Evolutionary conservation across 2,329 filamentous ascomycete genomes (phyloP).

Genomic region (Fusarium algeriense): DNA sequence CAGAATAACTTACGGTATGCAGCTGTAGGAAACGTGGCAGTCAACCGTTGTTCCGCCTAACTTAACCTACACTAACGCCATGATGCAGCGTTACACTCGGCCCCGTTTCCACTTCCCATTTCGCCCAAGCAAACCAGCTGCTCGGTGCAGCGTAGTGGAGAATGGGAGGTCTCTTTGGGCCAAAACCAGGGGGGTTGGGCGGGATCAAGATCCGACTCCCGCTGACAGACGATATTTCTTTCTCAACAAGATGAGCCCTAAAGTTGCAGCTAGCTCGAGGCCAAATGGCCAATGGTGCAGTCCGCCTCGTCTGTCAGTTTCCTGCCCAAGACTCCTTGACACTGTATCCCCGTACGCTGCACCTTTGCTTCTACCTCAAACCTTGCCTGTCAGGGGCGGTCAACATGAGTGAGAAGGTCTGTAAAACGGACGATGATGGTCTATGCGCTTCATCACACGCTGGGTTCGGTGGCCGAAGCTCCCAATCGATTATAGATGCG

Average conservation of each 20-base stretch:
- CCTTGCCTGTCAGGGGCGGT: constrained; percentile 32
- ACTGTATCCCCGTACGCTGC: constrained; percentile 29
- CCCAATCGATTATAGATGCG: not conserved
- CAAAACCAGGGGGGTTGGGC: constrained; percentile 22
- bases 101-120: constrained; percentile 35
- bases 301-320: constrained; percentile 35
- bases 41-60: constrained; percentile 21
- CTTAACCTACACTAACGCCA: constrained; percentile 9
- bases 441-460: constrained; percentile 6
- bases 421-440: not conserved
- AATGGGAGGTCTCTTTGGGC: constrained; percentile 5
- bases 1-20: constrained; percentile 9
- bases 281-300: constrained; percentile 32
- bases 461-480: constrained; percentile 14
- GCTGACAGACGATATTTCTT: constrained; percentile 23
- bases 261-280: not conserved
- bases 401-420: constrained; percentile 19
- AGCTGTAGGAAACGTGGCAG: constrained; percentile 29
- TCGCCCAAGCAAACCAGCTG: constrained; percentile 44
- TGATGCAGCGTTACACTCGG: constrained; percentile 37
- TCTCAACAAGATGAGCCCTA: constrained; percentile 8
- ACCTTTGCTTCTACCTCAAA: constrained; percentile 26
- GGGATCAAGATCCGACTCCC: constrained; percentile 44
- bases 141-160: constrained; percentile 43
- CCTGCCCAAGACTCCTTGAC: constrained; percentile 7